Evolutionary conservation across 1,284 basidiomycete species (phyloP), one percentile per base, ranked within the genome.

Genomic region (Fereydounia khargensis): DNA sequence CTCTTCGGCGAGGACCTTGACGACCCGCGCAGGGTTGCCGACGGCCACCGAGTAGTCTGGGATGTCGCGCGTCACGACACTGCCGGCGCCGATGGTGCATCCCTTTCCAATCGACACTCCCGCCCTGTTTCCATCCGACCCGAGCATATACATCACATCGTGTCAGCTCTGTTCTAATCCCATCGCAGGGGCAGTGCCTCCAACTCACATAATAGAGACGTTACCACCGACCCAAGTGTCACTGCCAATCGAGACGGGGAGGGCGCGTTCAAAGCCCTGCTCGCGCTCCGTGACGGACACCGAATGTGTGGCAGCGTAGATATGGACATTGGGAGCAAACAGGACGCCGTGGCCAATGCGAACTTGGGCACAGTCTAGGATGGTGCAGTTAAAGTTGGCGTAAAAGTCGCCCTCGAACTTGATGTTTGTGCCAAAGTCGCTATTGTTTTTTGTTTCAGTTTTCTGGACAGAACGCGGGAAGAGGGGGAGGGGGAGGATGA

Each of bases 81-180:
- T 65, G 0, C 79, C 79, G 0, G 80, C 80, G 0, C 79, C 80
- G 6, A 81, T 68, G 2, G 79, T 79, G 4, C 53, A 59, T 0
- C 80, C 80, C 13, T 76, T 48, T 0, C 80, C 80, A n/a, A 81
- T 78, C 2, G 65, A 79, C 1, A 81, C 79, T 3, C 79, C 79
- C 0, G 78, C 75, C 22, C 23, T 21, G 25, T n/a, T n/a, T n/a
- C n/a, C n/a, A n/a, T n/a, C n/a, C n/a, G n/a, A n/a, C n/a, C n/a
- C n/a, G n/a, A n/a, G n/a, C n/a, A n/a, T n/a, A n/a, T n/a, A 18
- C 30, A 16, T 4, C 18, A 18, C 4, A 10, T 16, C n/a, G 30
- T 18, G 9, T 4, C 4, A 32, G 30, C n/a, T 18, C 14, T 14
- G 35, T 24, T 38, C 14, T n/a, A 24, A 10, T 24, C 35, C 3